A percentile compares a stretch with the other conserved stretches of the same genome.
These are phyloP conservation scores for Pseudomonodictys pantanalensis DNA, from an alignment of 495 filamentous ascomycete species.

Conservation along the genomic window DNA sequence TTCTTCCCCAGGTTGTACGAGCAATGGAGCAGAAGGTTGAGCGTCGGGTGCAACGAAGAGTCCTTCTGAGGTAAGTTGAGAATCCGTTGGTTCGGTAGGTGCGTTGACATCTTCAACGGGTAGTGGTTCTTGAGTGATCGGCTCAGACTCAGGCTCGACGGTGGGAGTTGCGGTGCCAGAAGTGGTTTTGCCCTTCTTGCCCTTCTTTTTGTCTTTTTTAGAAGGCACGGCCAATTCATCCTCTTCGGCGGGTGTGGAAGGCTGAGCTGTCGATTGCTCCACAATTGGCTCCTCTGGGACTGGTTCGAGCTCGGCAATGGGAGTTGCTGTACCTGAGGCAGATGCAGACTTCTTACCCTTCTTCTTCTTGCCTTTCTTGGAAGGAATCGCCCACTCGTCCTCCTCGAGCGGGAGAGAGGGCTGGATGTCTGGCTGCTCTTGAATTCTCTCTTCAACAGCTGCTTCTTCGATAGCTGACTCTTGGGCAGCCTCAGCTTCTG, in stretches of 20 bases:
- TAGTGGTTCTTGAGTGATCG: not conserved
- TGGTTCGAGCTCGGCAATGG: too few relatives aligned
- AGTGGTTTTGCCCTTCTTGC: slow-evolving; percentile 15
- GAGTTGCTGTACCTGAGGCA: not conserved
- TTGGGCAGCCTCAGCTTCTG: too few relatives aligned
- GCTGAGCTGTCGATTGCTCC: not conserved
- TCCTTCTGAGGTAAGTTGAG: not conserved
- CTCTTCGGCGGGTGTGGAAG: not conserved
- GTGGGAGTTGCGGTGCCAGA: not conserved
- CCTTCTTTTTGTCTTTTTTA: slow-evolving; percentile 18
- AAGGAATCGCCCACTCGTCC: not conserved
- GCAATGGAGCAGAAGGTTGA: not conserved
- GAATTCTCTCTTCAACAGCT: too few relatives aligned
- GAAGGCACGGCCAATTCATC: slow-evolving; percentile 4
- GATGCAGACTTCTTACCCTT: slow-evolving; percentile 10
- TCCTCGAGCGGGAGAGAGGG: too few relatives aligned
- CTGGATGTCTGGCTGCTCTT: not conserved
- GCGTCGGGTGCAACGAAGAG: not conserved
- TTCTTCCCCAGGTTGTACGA: not conserved
- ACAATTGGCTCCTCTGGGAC: too few relatives aligned
- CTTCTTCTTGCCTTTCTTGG: slow-evolving; percentile 18
- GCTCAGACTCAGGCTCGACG: not conserved
- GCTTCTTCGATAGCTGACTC: not conserved
- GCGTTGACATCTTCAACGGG: not conserved
- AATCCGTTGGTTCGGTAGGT: not conserved